Base-by-base conservation (phyloP, 129 eudicot genomes). In the Heracleum sosnowskyi region DNA sequence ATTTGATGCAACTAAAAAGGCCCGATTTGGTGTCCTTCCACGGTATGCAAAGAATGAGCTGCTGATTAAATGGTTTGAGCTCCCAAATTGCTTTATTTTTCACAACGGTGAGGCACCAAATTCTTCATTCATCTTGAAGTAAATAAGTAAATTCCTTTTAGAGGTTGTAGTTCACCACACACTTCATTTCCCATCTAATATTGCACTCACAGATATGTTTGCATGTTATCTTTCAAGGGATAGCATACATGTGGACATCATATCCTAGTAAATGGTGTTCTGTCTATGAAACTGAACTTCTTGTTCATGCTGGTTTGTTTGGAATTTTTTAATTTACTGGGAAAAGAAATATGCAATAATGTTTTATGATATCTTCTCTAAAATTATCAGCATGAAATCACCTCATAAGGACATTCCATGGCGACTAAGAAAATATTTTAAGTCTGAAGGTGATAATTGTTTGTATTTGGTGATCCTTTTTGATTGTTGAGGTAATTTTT, bases 11-110 rank as follows among this genome's bases (percentile, higher is more conserved):
- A 88, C 98, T 60, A 90, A 90, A 83, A 91, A 88, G 80, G 97
- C 98, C 75, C 97, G 97, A 47, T 95, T 95, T 88, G 98, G 98
- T 31, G 79, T 95, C 74, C 96, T 95, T 82, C 97, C 98, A 26
- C 93, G 97, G 12, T 94, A 94, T 87, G 97, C 96, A 34, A 90
- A 91, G 85, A 91, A 88, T 63, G 98, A 94, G 82, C 77, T 81
- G 77, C 84, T 84, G 66, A 89, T 94, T 82, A 91, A 87, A 88
- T 94, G 98, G 98, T 94, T 95, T 84, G 99, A 95, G 87, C 99
- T 95, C 81, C 97, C 99, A 77, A 95, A 86, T 82, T 95, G 99
- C 88, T 90, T 88, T 83, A 90, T 95, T 77, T 95, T 95, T 79
- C 99, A 95, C 80, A 95, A 95, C 18, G 97, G 99, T 95, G 79